phyloP scores from a whole-genome alignment of 2,329 filamentous ascomycete species.

The Penicillium sp. region DNA sequence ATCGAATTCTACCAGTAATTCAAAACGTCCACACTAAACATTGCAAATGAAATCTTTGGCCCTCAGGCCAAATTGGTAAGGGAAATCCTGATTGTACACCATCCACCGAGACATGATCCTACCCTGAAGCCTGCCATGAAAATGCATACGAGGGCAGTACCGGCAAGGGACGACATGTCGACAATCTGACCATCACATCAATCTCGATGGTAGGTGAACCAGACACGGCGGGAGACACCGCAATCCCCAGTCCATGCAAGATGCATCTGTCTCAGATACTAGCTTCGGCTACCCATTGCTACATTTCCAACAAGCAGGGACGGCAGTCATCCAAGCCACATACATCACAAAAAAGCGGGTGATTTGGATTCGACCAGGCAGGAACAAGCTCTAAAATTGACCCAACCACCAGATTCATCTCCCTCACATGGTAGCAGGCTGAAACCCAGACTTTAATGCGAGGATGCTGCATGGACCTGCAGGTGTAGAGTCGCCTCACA shows the following conservation, averaged over 20 bases:
- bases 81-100: too few relatives aligned
- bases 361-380: neutral
- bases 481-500: neutral
- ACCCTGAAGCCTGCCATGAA: too few relatives aligned
- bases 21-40: too few relatives aligned
- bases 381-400: conserved; percentile 1
- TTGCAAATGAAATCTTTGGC: too few relatives aligned
- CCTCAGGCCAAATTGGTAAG: too few relatives aligned
- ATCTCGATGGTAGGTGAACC: neutral
- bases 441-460: conserved; percentile 3
- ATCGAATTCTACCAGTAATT: too few relatives aligned
- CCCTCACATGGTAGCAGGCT: neutral
- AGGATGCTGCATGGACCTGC: conserved; percentile 2
- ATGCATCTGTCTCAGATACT: neutral
- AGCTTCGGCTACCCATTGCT: neutral
- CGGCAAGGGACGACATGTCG: neutral
- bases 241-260: neutral
- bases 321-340: neutral
- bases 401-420: neutral
- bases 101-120: neutral
- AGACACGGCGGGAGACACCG: neutral
- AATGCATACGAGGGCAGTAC: neutral
- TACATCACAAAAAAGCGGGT: conserved; percentile 1
- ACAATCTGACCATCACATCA: neutral
- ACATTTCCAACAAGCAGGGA: neutral